Evolutionary conservation across 2,329 filamentous ascomycete genomes (phyloP).

Genomic region (Penicillium capsulatum): DNA sequence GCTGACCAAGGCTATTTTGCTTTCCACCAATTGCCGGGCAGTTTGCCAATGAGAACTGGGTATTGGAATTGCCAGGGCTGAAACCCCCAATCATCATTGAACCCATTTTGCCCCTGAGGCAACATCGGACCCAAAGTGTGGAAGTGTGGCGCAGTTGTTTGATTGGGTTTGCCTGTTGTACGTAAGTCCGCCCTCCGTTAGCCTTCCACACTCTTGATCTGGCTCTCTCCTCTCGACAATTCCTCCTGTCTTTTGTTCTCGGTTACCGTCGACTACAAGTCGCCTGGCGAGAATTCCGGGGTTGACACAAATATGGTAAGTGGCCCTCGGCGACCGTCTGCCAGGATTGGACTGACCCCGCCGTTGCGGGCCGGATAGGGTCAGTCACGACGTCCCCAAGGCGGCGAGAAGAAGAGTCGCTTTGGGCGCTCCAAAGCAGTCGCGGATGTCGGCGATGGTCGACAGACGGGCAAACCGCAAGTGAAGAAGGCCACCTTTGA

Average conservation of each 20-base stretch:
- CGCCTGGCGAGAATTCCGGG: slow-evolving; percentile 28
- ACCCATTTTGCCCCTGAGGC: slow-evolving; percentile 21
- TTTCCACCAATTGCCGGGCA: not conserved
- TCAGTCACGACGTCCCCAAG: slow-evolving; percentile 42
- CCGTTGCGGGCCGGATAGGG: slow-evolving; percentile 27
- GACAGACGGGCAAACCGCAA: slow-evolving; percentile 56
- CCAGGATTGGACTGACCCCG: slow-evolving; percentile 16
- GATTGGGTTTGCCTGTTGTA: slow-evolving; percentile 21
- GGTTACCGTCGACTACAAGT: slow-evolving; percentile 24
- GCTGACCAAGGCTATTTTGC: too few species aligned
- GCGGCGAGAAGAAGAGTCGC: slow-evolving; percentile 43
- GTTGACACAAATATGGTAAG: slow-evolving; percentile 37
- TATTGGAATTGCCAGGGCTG: not conserved
- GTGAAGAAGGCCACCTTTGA: slow-evolving; percentile 97
- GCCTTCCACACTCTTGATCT: slow-evolving; percentile 8
- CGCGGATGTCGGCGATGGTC: slow-evolving; percentile 42
- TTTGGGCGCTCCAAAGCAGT: slow-evolving; percentile 42
- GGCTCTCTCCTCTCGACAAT: slow-evolving; percentile 5
- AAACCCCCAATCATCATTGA: not conserved
- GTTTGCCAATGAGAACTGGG: not conserved
- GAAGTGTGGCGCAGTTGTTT: slow-evolving; percentile 25
- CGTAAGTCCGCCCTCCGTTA: slow-evolving; percentile 20
- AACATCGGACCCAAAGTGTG: slow-evolving; percentile 10
- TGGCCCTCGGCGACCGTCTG: not conserved
- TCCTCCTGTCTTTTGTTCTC: slow-evolving; percentile 10